phyloP scores from a whole-genome alignment of 345 rosid species.

The Populus ilicifolia region DNA sequence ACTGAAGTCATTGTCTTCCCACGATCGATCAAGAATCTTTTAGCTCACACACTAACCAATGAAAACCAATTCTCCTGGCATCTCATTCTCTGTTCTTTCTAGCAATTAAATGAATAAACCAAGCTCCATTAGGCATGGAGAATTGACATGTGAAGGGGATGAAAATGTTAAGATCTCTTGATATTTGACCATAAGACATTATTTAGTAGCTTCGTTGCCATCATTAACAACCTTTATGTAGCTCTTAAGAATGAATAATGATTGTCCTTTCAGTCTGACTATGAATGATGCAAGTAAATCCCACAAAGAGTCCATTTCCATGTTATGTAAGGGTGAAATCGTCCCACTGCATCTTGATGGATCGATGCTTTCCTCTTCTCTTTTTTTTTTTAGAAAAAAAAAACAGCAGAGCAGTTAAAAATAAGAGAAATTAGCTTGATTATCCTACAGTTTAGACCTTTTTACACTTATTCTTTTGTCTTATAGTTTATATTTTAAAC shows the following conservation, averaged over 20 bases:
- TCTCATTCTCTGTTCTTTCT: slow-evolving; percentile 15
- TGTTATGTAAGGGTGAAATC: background rate
- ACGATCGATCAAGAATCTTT: background rate
- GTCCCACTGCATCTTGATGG: too few species aligned
- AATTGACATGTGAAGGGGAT: too few species aligned
- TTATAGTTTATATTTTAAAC: too few species aligned
- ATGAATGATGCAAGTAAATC: background rate
- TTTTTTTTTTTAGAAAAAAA: too few species aligned
- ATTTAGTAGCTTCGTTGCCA: background rate
- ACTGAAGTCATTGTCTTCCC: slow-evolving; percentile 13
- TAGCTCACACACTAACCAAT: slow-evolving; percentile 4
- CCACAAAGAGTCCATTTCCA: background rate
- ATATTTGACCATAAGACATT: background rate
- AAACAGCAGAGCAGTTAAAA: too few species aligned
- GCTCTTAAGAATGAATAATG: background rate
- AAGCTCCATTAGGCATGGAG: background rate
- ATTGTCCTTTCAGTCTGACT: background rate
- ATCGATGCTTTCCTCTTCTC: too few species aligned
- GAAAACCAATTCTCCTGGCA: background rate
- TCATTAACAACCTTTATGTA: background rate
- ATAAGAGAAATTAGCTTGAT: too few species aligned
- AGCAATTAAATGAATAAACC: slow-evolving; percentile 5
- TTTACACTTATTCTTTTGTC: too few species aligned
- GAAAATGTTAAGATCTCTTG: background rate
- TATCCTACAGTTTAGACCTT: too few species aligned